Conservation (phyloP, 1,284 basidiomycete species). For the Ganoderma leucocontextum region DNA sequence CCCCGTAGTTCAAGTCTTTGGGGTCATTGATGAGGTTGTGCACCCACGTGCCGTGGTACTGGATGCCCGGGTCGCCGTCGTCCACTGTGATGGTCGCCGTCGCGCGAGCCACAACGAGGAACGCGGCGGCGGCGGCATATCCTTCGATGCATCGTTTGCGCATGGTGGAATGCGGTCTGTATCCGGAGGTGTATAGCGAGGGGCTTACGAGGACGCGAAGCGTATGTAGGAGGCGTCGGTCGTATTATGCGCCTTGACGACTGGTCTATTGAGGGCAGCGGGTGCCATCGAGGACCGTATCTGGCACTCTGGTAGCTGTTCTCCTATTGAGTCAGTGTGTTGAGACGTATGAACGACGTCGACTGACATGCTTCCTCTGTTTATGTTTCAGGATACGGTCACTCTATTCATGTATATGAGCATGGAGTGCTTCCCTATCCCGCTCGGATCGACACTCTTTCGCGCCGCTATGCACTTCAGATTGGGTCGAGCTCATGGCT, state of each 20-base stretch:
- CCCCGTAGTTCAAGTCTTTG: conserved; percentile 4
- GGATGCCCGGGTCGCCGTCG: background rate
- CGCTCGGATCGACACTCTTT: background rate
- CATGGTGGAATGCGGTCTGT: background rate
- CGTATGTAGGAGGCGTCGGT: background rate
- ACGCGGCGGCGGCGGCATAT: background rate
- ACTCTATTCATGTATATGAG: background rate
- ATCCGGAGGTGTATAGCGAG: background rate
- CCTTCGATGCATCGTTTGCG: background rate
- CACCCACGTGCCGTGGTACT: conserved; percentile 10
- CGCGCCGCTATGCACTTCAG: too few species aligned
- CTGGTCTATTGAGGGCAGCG: background rate
- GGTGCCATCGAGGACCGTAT: background rate
- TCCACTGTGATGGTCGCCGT: background rate
- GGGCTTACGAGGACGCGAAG: background rate
- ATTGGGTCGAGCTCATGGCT: too few species aligned
- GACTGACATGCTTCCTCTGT: background rate
- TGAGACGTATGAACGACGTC: background rate
- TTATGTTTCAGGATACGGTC: background rate
- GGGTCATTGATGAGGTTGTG: conserved; percentile 1
- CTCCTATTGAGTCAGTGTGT: background rate
- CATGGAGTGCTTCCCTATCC: background rate
- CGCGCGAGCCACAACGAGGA: background rate
- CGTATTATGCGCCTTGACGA: background rate
- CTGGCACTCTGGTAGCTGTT: background rate